Percentiles rank a stretch among this genome's conserved stretches.
phyloP scores from a whole-genome alignment of 2,329 filamentous ascomycete species.

The Aureobasidium sp. region DNA sequence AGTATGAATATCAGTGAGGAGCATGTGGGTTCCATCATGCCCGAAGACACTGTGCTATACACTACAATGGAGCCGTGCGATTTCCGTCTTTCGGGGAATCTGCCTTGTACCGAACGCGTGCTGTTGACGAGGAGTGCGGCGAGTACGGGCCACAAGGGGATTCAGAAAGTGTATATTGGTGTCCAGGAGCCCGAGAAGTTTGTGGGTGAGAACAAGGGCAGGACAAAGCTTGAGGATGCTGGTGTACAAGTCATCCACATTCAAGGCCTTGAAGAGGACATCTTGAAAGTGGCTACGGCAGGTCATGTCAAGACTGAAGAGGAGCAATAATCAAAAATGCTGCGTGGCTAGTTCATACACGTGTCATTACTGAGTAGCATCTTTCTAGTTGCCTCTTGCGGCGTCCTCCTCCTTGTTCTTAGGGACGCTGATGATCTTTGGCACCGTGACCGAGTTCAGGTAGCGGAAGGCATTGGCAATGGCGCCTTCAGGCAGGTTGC shows the following conservation, averaged over 20 bases:
- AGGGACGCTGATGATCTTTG: constrained; percentile 44
- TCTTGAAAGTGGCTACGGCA: constrained; percentile 71
- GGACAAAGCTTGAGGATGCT: constrained; percentile 57
- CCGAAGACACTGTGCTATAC: constrained; percentile 59
- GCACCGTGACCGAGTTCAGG: constrained; percentile 45
- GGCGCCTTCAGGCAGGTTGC: constrained; percentile 41
- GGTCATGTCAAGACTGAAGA: constrained; percentile 50
- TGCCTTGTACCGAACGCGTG: constrained; percentile 72
- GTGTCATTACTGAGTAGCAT: neutral
- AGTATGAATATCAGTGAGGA: constrained; percentile 41
- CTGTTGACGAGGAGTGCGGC: constrained; percentile 44
- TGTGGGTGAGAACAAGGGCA: constrained; percentile 72
- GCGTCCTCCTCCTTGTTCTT: constrained; percentile 46
- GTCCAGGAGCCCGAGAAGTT: constrained; percentile 87
- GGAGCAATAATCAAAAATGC: neutral
- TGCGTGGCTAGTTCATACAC: neutral
- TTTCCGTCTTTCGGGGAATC: constrained; percentile 63
- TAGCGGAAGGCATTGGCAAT: constrained; percentile 46
- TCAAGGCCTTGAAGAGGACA: constrained; percentile 68
- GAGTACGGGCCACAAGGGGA: constrained; percentile 37
- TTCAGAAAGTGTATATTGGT: constrained; percentile 76
- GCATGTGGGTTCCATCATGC: constrained; percentile 44
- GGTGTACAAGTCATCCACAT: constrained; percentile 70
- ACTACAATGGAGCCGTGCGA: constrained; percentile 89
- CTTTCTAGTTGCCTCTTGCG: constrained; percentile 35